phyloP scores from a whole-genome alignment of 129 eudicot genomes.

The Flaveria linearis region DNA sequence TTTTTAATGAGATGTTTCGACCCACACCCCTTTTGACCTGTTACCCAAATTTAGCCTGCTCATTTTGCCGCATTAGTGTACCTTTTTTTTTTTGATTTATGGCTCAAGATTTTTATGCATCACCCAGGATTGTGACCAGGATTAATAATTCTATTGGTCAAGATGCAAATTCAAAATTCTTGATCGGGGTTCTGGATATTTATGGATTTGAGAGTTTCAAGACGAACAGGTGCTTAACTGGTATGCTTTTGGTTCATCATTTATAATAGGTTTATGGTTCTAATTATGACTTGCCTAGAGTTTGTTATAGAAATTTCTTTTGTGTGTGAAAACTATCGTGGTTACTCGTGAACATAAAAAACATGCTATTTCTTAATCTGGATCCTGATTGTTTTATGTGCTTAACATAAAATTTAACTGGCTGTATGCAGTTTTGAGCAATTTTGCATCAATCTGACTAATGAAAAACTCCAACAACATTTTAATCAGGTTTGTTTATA shows the following conservation, averaged over 20 bases:
- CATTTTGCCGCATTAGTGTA: slow-evolving; percentile 11
- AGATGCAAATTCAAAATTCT: slow-evolving; percentile 70
- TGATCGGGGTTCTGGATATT: slow-evolving; percentile 89
- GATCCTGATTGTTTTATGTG: slow-evolving; percentile 12
- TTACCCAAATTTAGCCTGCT: not conserved
- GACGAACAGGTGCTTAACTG: slow-evolving; percentile 99
- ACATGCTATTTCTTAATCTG: slow-evolving; percentile 18
- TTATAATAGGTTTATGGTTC: slow-evolving; percentile 39
- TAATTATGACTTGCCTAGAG: not conserved
- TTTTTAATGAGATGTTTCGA: not conserved
- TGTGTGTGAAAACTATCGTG: not conserved
- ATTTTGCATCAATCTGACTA: slow-evolving; percentile 84
- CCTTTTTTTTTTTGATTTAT: slow-evolving; percentile 2
- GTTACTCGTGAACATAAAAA: slow-evolving; percentile 7
- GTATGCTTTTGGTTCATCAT: slow-evolving; percentile 83
- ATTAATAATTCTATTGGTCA: slow-evolving; percentile 90
- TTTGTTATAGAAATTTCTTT: not conserved
- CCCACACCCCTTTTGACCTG: not conserved
- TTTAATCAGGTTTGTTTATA: slow-evolving; percentile 76
- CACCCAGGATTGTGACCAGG: slow-evolving; percentile 82
- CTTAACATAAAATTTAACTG: slow-evolving; percentile 12
- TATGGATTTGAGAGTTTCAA: slow-evolving; percentile 99
- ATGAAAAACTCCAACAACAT: slow-evolving; percentile 97
- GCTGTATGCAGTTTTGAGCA: slow-evolving; percentile 88
- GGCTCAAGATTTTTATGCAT: slow-evolving; percentile 15